Conservation (phyloP, 2,329 filamentous ascomycete species). For the Cordyceps farinosa region DNA sequence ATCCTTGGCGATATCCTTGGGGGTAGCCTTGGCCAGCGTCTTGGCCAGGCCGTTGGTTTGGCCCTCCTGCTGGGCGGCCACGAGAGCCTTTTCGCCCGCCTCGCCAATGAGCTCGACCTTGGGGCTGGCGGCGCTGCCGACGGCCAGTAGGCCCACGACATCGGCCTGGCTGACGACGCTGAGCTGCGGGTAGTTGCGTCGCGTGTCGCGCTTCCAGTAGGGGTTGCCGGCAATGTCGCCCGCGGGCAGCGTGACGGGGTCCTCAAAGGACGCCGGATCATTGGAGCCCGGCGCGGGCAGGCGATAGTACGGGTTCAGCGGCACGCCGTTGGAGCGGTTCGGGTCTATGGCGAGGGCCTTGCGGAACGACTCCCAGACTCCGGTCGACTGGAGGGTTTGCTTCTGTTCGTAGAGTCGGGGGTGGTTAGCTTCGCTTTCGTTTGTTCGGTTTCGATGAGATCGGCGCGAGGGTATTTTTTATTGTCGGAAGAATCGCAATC, state of each 20-base stretch:
- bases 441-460: slow-evolving; percentile 14
- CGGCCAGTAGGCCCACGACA: slow-evolving; percentile 76
- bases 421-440: slow-evolving; percentile 19
- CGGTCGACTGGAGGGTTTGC: slow-evolving; percentile 88
- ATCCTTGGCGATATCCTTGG: slow-evolving; percentile 56
- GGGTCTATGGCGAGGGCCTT: slow-evolving; percentile 76
- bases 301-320: slow-evolving; percentile 89
- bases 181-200: slow-evolving; percentile 75
- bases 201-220: slow-evolving; percentile 83
- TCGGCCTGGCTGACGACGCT: slow-evolving; percentile 81
- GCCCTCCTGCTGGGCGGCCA: slow-evolving; percentile 71
- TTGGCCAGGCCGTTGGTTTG: slow-evolving; percentile 67
- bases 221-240: slow-evolving; percentile 43
- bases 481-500: background rate
- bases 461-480: slow-evolving; percentile 7
- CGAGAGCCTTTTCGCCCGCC: slow-evolving; percentile 60
- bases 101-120: slow-evolving; percentile 76
- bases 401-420: slow-evolving; percentile 57
- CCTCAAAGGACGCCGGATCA: slow-evolving; percentile 37
- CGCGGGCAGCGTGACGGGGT: slow-evolving; percentile 56
- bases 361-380: slow-evolving; percentile 83
- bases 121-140: slow-evolving; percentile 77
- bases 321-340: slow-evolving; percentile 84
- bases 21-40: slow-evolving; percentile 58
- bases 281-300: slow-evolving; percentile 61